Conservation (phyloP, 805 yeast genomes). For the Priceomyces fermenticarens region DNA sequence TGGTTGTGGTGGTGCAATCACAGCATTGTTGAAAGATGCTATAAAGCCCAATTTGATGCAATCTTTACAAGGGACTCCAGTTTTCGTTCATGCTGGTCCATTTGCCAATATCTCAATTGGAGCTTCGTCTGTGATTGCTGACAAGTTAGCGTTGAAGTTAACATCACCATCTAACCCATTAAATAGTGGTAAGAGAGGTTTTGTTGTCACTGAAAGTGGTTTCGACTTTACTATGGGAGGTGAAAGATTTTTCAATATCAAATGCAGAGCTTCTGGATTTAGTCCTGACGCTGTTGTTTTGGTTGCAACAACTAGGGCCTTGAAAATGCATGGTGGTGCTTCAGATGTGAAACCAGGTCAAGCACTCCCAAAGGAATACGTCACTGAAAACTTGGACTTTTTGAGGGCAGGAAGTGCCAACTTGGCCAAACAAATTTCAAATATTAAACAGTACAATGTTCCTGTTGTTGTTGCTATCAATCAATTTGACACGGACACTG, state of each 20-base stretch:
- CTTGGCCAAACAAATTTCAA: constrained; percentile 84
- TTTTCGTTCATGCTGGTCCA: constrained; percentile 96
- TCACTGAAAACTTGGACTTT: constrained; percentile 75
- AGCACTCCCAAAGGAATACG: constrained; percentile 77
- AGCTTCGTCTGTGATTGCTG: constrained; percentile 92
- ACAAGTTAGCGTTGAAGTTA: constrained; percentile 84
- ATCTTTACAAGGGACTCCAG: constrained; percentile 96
- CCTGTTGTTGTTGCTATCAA: constrained; percentile 96
- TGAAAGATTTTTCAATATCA: constrained; percentile 92
- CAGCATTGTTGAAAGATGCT: constrained; percentile 93
- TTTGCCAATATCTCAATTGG: constrained; percentile 97
- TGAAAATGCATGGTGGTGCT: constrained; percentile 96
- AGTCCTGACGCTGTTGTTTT: constrained; percentile 87
- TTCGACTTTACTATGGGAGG: constrained; percentile 99
- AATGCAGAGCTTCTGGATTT: constrained; percentile 88
- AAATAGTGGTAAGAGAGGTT: constrained; percentile 58
- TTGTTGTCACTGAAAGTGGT: constrained; percentile 96
- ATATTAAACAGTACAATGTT: constrained; percentile 78
- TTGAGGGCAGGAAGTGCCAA: constrained; percentile 80
- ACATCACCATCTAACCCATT: constrained; percentile 52
- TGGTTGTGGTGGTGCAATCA: constrained; percentile 93
- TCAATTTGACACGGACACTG: constrained; percentile 78
- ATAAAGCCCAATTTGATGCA: constrained; percentile 97
- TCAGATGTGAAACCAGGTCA: constrained; percentile 95
- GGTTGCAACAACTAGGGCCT: constrained; percentile 96